A percentile compares a stretch with the other conserved stretches of the same genome.
phyloP scores from a whole-genome alignment of 345 rosid species.

The Anacardium occidentale region DNA sequence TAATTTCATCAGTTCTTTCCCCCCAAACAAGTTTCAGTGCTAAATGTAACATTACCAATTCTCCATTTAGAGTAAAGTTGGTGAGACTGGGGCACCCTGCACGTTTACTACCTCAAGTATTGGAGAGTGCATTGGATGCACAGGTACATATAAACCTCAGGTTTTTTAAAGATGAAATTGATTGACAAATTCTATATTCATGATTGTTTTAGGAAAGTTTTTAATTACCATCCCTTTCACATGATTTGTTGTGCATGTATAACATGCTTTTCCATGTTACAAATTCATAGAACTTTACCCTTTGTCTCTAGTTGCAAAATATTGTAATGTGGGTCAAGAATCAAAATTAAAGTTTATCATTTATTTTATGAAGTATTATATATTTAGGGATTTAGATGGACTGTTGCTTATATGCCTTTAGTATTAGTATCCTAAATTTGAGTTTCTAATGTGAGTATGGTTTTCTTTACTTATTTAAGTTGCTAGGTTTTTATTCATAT shows the following conservation, averaged over 20 bases:
- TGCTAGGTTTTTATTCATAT: not conserved
- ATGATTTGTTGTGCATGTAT: not conserved
- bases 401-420: no score
- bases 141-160: slow-evolving; percentile 43
- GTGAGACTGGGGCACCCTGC: slow-evolving; percentile 98
- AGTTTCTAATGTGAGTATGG: not conserved
- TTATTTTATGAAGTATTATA: not conserved
- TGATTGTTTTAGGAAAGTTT: slow-evolving; percentile 2
- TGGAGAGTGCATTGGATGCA: slow-evolving; percentile 92
- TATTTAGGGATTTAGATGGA: not conserved
- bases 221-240: not conserved
- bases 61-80: slow-evolving; percentile 57
- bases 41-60: slow-evolving; percentile 1
- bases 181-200: slow-evolving; percentile 6
- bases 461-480: not conserved
- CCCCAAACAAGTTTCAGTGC: not conserved
- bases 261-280: not conserved
- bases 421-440: not conserved
- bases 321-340: not conserved
- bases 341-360: not conserved
- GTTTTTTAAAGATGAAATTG: slow-evolving; percentile 2
- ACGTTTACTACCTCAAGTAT: slow-evolving; percentile 84
- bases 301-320: slow-evolving; percentile 7
- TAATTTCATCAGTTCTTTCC: not conserved
- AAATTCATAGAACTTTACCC: not conserved